A percentile compares a stretch with the other conserved stretches of the same genome.
phyloP scores from a whole-genome alignment of 495 filamentous ascomycete genomes.

The Penicillium tannophilum region DNA sequence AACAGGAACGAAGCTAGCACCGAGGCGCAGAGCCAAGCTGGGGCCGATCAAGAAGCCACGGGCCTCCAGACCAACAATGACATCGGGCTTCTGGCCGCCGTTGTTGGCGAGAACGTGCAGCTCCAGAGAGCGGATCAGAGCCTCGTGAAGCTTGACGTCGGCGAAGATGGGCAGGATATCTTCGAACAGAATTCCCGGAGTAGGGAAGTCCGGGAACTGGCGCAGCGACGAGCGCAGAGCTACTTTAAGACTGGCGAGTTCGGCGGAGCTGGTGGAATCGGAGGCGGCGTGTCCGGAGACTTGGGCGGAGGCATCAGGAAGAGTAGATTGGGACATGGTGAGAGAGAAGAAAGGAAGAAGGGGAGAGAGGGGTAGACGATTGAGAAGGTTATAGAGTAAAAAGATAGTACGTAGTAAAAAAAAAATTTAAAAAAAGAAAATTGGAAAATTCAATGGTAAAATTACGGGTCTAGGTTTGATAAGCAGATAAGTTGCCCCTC shows the following conservation, averaged over 20 bases:
- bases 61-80: slow-evolving; percentile 91
- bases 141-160: slow-evolving; percentile 69
- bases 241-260: slow-evolving; percentile 94
- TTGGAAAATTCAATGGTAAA: slow-evolving; percentile 18
- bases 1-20: slow-evolving; percentile 90
- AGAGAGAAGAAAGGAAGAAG: slow-evolving; percentile 37
- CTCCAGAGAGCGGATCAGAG: slow-evolving; percentile 83
- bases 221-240: slow-evolving; percentile 62
- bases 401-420: slow-evolving; percentile 27
- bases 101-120: slow-evolving; percentile 67
- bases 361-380: slow-evolving; percentile 31
- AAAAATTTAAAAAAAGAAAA: slow-evolving; percentile 21
- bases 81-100: slow-evolving; percentile 68
- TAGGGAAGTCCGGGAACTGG: slow-evolving; percentile 92
- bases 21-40: slow-evolving; percentile 79
- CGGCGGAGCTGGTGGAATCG: slow-evolving; percentile 71
- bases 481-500: slow-evolving; percentile 28
- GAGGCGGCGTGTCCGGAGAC: slow-evolving; percentile 50
- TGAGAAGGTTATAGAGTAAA: slow-evolving; percentile 20
- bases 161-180: slow-evolving; percentile 98
- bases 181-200: slow-evolving; percentile 93
- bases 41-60: slow-evolving; percentile 96
- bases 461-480: slow-evolving; percentile 28
- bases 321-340: slow-evolving; percentile 61
- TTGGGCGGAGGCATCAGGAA: slow-evolving; percentile 51